Base-by-base conservation (phyloP, 768 basidiomycete genomes). In the Amanita fuliginea region DNA sequence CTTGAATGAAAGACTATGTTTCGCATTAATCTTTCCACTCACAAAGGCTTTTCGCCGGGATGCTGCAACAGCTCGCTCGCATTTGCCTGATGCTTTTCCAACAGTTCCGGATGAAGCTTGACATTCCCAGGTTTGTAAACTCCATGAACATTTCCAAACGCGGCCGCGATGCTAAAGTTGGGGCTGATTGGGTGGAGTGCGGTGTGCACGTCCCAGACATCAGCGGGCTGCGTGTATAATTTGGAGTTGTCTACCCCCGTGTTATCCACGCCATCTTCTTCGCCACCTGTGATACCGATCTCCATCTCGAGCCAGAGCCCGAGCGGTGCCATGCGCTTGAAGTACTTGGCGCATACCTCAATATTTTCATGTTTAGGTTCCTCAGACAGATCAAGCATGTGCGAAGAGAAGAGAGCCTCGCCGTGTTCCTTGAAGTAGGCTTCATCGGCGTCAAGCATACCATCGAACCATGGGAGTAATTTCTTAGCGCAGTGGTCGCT, bases 41-140 rank as follows among this genome's bases (percentile, higher is more conserved):
- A 95, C 88, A 96, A 70, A 55, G 96, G 96, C 70, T 89, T 81
- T 61, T 75, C 66, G 53, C 69, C 63, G 56, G 75, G 72, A 41
- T 77, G 73, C 43, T 76, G 77, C 54, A 86, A 63, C 75, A 94
- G 80, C 64, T 77, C 60, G 60, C 73, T 73, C 43, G 84, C 78
- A 69, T 78, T 81, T 21, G 64, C 64, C 70, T 99, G 96, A 73
- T 99, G 96, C 73, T 91, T 90, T 26, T 78, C 76, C 56, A 99
- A 79, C 53, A 99, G 77, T 55, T 87, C 90, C 14, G 96, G 96
- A 57, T 85, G 84, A 54, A 99, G 80, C 58, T 77, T 80, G 64
- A 99, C 96, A 67, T 99, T 99, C 53, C 96, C 96, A 36, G 93
- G 91, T 74, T 96, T 98, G 78, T 99, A 99, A 46, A 99, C 95